Percentiles rank a stretch among this genome's conserved stretches.
Conservation (phyloP, 2,329 filamentous ascomycete species). For the Pseudogymnoascus sp. region DNA sequence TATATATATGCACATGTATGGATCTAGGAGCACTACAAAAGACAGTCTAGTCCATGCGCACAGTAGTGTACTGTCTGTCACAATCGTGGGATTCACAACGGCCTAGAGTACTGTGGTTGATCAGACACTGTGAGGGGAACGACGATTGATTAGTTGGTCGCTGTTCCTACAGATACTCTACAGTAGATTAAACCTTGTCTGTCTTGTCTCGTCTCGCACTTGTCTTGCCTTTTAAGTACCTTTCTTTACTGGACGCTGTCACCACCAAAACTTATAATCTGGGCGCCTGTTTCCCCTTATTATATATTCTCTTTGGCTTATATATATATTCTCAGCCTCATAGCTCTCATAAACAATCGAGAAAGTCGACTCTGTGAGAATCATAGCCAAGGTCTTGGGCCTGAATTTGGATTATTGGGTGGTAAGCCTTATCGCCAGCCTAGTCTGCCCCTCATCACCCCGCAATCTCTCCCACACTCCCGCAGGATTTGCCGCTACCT, state of each 20-base stretch:
- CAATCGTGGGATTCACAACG: neutral
- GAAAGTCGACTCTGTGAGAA: too few relatives aligned
- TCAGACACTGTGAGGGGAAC: neutral
- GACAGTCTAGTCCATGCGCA: conserved; percentile 1
- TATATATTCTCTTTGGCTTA: neutral
- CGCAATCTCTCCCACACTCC: neutral
- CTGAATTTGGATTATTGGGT: neutral
- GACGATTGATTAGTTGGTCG: neutral
- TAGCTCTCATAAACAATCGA: neutral
- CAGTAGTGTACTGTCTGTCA: neutral
- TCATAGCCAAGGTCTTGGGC: neutral
- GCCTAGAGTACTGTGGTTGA: neutral
- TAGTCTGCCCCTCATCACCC: conserved; percentile 9
- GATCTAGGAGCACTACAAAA: neutral
- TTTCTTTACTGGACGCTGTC: neutral
- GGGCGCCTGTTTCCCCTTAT: neutral
- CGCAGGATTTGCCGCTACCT: neutral
- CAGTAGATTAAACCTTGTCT: neutral
- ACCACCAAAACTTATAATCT: neutral
- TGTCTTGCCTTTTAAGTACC: neutral
- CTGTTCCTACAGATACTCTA: neutral
- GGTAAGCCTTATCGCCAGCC: conserved; percentile 6
- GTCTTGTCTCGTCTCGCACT: neutral
- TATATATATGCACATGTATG: conserved; percentile 8
- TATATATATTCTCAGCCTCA: neutral